phyloP scores from a whole-genome alignment of 805 yeast species.

The Candida argentea region DNA sequence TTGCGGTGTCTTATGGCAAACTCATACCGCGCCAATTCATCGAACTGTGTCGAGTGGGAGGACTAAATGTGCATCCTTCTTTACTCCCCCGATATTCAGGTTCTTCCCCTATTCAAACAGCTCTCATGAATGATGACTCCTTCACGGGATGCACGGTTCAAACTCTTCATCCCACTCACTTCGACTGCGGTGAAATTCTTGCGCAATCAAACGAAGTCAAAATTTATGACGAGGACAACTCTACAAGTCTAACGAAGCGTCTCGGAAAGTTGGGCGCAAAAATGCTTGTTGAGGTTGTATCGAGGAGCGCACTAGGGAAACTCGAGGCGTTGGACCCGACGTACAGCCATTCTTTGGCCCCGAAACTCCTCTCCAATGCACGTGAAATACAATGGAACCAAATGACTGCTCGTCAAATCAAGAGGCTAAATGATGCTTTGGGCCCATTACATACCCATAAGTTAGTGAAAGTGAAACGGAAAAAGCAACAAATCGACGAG shows the following conservation, averaged over 20 bases:
- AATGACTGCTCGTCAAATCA: constrained; percentile 25
- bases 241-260: constrained; percentile 33
- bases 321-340: not conserved
- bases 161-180: constrained; percentile 77
- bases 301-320: constrained; percentile 11
- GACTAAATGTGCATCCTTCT: constrained; percentile 90
- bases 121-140: constrained; percentile 53
- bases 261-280: constrained; percentile 57
- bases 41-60: constrained; percentile 41
- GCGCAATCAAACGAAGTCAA: constrained; percentile 40
- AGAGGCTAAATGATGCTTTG: constrained; percentile 37
- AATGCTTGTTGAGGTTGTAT: constrained; percentile 38
- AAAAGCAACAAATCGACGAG: constrained; percentile 17
- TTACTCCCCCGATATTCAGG: constrained; percentile 76
- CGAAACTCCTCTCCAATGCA: constrained; percentile 38
- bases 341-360: constrained; percentile 42
- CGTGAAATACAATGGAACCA: constrained; percentile 39
- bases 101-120: constrained; percentile 79
- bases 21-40: constrained; percentile 63
- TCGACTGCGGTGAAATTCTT: constrained; percentile 70
- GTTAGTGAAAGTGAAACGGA: constrained; percentile 23
- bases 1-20: constrained; percentile 90
- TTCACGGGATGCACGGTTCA: constrained; percentile 82
- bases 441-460: constrained; percentile 46
- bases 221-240: constrained; percentile 35